Evolutionary conservation across 2,329 filamentous ascomycete species (phyloP), one percentile per base, ranked within the genome.

Genomic region (Beauveria brongniartii): DNA sequence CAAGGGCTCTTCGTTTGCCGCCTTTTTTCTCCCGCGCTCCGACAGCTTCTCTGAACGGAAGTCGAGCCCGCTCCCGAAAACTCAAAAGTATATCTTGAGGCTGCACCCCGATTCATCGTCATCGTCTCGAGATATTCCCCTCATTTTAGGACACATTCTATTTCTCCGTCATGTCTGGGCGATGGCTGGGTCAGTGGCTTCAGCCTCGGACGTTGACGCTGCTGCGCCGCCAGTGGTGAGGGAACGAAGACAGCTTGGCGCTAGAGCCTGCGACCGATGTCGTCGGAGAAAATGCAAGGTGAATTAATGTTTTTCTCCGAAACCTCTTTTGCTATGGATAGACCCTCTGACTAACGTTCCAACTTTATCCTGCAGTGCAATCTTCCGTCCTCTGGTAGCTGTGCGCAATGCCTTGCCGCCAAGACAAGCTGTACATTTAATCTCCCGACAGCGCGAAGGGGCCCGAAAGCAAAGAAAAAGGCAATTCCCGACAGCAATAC

Each of bases 251-350:
- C 61, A 65, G 53, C 62, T 67, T 34, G 64, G 65, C 37, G 68
- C 64, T 52, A 65, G 71, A 66, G 72, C 71, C 1, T 73, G 71
- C 65, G 72, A 74, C 63, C 70, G 72, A 5, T 74, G 72, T 50
- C 71, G 72, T 24, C 71, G 68, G 63, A 68, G 72, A 64, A 74
- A 74, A 67, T 72, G 71, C 34, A 73, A 70, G 68, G 72, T 72
- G 50, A 60, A 64, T 53, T 20, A 61, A 18, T 10, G 14, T n/a
- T 37, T 40, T 59, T 56, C 40, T 51, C 56, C 56, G 56, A 37
- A 37, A 24, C 34, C 12, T 12, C 30, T 4, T 7, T 5, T 3
- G 6, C 18, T 43, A 4, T 22, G 3, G 1, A 20, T 28, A 14
- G 18, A 5, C 18, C 26, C 37, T 53, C 22, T 30, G 10, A 51